Percentiles rank a stretch among this genome's conserved stretches.
phyloP scores from a whole-genome alignment of 192 early-diverging fungal species.

The Allomyces macrogynus region DNA sequence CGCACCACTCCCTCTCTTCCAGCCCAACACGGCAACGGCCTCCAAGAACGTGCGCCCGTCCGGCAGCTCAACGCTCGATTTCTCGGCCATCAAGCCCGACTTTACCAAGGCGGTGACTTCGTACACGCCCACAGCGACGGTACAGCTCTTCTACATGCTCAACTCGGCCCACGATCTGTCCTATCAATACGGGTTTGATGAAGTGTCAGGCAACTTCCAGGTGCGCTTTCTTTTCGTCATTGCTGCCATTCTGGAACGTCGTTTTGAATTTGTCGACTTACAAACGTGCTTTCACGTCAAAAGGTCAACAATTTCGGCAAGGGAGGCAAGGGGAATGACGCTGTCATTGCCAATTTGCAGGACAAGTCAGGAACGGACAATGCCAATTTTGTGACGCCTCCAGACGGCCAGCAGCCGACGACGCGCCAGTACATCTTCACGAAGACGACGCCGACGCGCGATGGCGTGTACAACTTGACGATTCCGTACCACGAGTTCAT shows the following conservation, averaged over 20 bases:
- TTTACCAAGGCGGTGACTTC: too few relatives aligned
- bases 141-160: too few relatives aligned
- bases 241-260: too few relatives aligned
- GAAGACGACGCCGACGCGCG: conserved; percentile 40
- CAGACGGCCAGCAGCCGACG: conserved; percentile 68
- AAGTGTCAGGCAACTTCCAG: conserved; percentile 34
- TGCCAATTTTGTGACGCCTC: conserved; percentile 36
- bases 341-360: conserved; percentile 2
- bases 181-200: conserved; percentile 22
- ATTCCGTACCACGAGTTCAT: conserved; percentile 87
- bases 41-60: too few relatives aligned
- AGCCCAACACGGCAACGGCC: too few relatives aligned
- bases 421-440: conserved; percentile 96
- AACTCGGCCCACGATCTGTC: too few relatives aligned
- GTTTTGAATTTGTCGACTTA: too few relatives aligned
- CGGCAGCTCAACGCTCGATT: too few relatives aligned
- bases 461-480: conserved; percentile 74
- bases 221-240: neutral
- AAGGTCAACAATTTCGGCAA: conserved; percentile 9
- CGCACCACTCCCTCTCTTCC: too few relatives aligned
- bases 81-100: too few relatives aligned
- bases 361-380: conserved; percentile 27
- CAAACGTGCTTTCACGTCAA: too few relatives aligned
- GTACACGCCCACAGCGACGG: too few relatives aligned
- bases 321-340: conserved; percentile 11